These are phyloP conservation scores for Eimeria necatrix DNA, from an alignment of 169 alveolate species.

Conservation along the genomic window DNA sequence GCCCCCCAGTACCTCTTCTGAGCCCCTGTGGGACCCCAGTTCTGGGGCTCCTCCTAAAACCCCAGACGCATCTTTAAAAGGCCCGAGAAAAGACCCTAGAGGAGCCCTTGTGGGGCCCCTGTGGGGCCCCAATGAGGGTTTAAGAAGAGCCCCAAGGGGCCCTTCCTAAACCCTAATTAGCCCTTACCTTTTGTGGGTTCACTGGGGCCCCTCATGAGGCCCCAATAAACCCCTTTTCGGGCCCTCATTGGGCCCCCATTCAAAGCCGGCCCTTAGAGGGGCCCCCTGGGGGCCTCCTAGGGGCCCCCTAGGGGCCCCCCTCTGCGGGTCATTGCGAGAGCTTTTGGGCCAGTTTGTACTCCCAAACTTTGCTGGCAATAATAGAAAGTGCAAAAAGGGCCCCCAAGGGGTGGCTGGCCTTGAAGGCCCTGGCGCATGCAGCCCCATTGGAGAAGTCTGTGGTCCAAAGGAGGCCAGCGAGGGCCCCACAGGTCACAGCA, in stretches of 20 bases:
- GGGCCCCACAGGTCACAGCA: slow-evolving; percentile 4
- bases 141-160: too few relatives aligned
- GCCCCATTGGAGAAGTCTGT: slow-evolving; percentile 7
- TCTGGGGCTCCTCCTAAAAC: not conserved
- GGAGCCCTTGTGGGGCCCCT: slow-evolving; percentile 17
- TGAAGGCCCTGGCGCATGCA: slow-evolving; percentile 63
- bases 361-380: not conserved
- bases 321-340: too few relatives aligned
- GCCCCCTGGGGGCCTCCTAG: not conserved
- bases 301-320: slow-evolving; percentile 6
- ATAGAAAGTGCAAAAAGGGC: not conserved
- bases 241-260: not conserved
- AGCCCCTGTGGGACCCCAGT: not conserved
- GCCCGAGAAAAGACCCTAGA: too few relatives aligned
- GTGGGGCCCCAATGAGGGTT: slow-evolving; percentile 14
- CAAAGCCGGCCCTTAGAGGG: not conserved
- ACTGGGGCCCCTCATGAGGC: not conserved
- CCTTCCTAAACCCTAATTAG: slow-evolving; percentile 1
- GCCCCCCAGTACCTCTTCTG: not conserved
- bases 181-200: not conserved
- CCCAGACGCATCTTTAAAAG: not conserved
- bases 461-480: not conserved
- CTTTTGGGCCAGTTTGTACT: too few relatives aligned
- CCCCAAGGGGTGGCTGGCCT: not conserved
- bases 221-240: not conserved